These are phyloP conservation scores for Sordariomycetes sp. DNA, from an alignment of 2,329 filamentous ascomycete genomes.

Conservation along the genomic window DNA sequence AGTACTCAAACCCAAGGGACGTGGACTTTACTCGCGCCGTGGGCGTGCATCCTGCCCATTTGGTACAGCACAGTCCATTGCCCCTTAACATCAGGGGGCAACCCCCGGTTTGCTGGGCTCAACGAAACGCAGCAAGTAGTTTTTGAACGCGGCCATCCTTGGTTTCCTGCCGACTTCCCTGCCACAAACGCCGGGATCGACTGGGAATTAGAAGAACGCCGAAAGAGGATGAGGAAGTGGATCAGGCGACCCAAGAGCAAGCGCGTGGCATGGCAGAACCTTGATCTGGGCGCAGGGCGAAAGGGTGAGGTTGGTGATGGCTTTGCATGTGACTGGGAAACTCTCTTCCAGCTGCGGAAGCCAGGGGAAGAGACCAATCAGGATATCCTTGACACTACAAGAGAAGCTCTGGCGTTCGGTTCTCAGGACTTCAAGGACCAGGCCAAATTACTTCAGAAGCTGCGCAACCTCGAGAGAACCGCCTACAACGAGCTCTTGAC, in stretches of 20 bases:
- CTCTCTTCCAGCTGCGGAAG: slow-evolving; percentile 36
- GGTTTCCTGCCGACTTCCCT: slow-evolving; percentile 81
- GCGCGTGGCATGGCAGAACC: slow-evolving; percentile 61
- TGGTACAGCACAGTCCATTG: slow-evolving; percentile 85
- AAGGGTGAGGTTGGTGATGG: slow-evolving; percentile 79
- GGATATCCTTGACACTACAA: slow-evolving; percentile 21
- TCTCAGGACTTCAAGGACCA: too few species aligned
- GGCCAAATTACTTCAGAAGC: background rate
- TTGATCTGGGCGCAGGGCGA: slow-evolving; percentile 63
- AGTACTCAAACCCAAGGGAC: slow-evolving; percentile 49
- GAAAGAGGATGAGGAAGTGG: slow-evolving; percentile 73
- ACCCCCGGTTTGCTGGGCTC: slow-evolving; percentile 74
- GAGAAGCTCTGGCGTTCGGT: too few species aligned
- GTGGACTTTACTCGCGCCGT: slow-evolving; percentile 82
- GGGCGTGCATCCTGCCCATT: slow-evolving; percentile 77
- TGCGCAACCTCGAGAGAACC: slow-evolving; percentile 4
- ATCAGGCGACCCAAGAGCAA: slow-evolving; percentile 73
- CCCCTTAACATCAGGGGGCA: slow-evolving; percentile 69
- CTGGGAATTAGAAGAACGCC: slow-evolving; percentile 62
- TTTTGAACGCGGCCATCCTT: slow-evolving; percentile 70
- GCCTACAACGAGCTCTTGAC: slow-evolving; percentile 4
- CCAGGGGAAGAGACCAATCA: slow-evolving; percentile 9
- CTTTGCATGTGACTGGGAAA: slow-evolving; percentile 77
- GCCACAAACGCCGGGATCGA: slow-evolving; percentile 68
- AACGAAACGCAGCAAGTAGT: slow-evolving; percentile 70